Evolutionary conservation across 2,329 filamentous ascomycete species (phyloP).

Genomic region (Fusarium siculi): DNA sequence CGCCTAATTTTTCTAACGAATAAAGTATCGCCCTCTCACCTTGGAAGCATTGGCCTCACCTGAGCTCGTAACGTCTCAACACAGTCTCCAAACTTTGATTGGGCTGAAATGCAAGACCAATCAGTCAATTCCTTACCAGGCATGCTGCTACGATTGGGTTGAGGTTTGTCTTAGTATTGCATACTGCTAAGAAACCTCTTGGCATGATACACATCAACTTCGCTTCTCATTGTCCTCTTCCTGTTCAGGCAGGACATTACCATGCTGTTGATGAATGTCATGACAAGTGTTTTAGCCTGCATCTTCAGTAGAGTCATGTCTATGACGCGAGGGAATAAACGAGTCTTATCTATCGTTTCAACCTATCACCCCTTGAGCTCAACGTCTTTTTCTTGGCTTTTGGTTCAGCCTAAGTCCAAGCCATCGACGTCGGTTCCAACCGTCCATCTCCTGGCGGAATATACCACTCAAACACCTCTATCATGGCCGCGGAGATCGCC

Average conservation of each 20-base stretch:
- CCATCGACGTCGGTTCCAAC: constrained; percentile 15
- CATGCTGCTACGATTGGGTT: constrained; percentile 37
- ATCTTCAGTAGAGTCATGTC: constrained; percentile 11
- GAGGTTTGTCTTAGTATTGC: constrained; percentile 29
- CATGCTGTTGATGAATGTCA: background rate
- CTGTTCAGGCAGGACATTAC: constrained; percentile 8
- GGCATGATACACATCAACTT: constrained; percentile 21
- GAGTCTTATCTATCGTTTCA: constrained; percentile 15
- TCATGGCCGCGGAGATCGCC: constrained; percentile 19
- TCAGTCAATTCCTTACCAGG: constrained; percentile 24
- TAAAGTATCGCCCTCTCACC: constrained; percentile 8
- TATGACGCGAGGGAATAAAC: constrained; percentile 33
- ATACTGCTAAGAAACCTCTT: constrained; percentile 28
- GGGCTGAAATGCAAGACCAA: constrained; percentile 21
- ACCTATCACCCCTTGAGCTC: constrained; percentile 8
- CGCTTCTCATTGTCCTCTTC: constrained; percentile 1
- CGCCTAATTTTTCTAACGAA: constrained; percentile 25
- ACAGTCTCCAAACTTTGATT: constrained; percentile 29
- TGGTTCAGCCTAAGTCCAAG: constrained; percentile 11
- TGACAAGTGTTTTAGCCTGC: constrained; percentile 5
- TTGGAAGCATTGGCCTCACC: constrained; percentile 24
- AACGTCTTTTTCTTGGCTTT: constrained; percentile 2
- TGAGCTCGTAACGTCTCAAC: constrained; percentile 35
- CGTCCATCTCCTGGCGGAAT: background rate
- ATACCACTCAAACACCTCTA: background rate